Evolutionary conservation across 2,329 filamentous ascomycete genomes (phyloP).

Genomic region (Tolypocladium inflatum): DNA sequence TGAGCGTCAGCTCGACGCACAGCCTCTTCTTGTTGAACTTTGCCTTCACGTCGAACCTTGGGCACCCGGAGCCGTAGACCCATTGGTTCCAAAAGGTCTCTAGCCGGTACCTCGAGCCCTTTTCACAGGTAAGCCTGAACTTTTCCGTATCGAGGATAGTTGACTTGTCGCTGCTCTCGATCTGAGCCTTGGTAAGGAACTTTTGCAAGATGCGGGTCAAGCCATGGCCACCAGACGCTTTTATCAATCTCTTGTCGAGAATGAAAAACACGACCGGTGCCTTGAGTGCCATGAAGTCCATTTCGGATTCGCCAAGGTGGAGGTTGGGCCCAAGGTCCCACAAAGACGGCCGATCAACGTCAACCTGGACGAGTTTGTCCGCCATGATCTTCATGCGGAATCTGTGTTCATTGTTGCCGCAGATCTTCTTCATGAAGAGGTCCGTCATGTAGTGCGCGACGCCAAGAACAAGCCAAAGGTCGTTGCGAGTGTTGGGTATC

Average conservation of each 20-base stretch:
- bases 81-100: conserved; percentile 92
- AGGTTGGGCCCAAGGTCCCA: conserved; percentile 70
- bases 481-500: conserved; percentile 67
- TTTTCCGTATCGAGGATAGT: conserved; percentile 64
- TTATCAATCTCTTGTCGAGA: conserved; percentile 81
- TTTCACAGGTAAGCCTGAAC: conserved; percentile 80
- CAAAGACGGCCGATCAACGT: conserved; percentile 74
- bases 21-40: conserved; percentile 97
- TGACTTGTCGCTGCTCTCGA: conserved; percentile 47
- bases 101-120: conserved; percentile 74
- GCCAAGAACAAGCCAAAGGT: conserved; percentile 84
- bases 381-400: conserved; percentile 81
- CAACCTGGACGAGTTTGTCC: conserved; percentile 72
- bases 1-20: conserved; percentile 84
- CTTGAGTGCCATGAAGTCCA: conserved; percentile 85
- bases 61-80: conserved; percentile 82
- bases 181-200: conserved; percentile 78
- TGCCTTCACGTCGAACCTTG: conserved; percentile 76
- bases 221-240: conserved; percentile 72
- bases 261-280: conserved; percentile 88
- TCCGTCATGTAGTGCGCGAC: conserved; percentile 94
- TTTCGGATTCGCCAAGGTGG: conserved; percentile 73
- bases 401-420: conserved; percentile 89
- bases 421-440: conserved; percentile 79
- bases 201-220: conserved; percentile 79